Evolutionary conservation across 805 yeast species (phyloP), one percentile per base, ranked within the genome.

Genomic region (Schizosaccharomyces osmophilus): DNA sequence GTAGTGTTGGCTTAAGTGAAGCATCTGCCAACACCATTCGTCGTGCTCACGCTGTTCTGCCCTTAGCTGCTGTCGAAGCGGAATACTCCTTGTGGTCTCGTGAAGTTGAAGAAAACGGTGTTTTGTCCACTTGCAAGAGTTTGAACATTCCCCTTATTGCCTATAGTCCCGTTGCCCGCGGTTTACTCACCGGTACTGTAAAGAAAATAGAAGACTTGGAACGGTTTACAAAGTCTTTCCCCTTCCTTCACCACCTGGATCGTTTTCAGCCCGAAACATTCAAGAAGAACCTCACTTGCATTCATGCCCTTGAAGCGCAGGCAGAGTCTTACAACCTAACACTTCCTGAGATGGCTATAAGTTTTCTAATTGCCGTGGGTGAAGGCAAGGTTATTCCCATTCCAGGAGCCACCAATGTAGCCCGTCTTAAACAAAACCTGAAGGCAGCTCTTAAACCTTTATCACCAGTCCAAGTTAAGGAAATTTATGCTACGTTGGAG

Each of bases 141-240:
- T 71, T 77, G 39, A 75, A 75, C 17, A 78, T 88, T 62, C 84
- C 90, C 13, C 74, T 86, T 36, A 74, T 85, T 62, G 85, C 89
- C 29, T 88, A 88, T 71, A 84, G 95, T 39, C 96, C 96, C 36
- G 74, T 88, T 62, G 83, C 87, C 8, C 77, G 85, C 67, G 96
- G 95, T 0, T 73, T 83, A 63, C 75, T 88, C 61, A 82, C 90
- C 2, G 95, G 93, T 62, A 64, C 67, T 42, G 71, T 82, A 61
- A 79, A 71, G 32, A 70, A 77, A 5, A 66, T 71, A 24, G 67
- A 70, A 0, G 82, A 79, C 29, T 61, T 64, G 59, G n/a, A 55
- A 32, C 13, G n/a, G n/a, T 11, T 24, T 43, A 19, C 11, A 82
- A 79, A 51, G 90, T 84, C 67, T 64, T 80, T 63, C 75, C 87